Percentiles rank a stretch among this genome's conserved stretches.
These are phyloP conservation scores for Blastobotrys capitulatus DNA, from an alignment of 1,139 yeast genomes.

Conservation along the genomic window DNA sequence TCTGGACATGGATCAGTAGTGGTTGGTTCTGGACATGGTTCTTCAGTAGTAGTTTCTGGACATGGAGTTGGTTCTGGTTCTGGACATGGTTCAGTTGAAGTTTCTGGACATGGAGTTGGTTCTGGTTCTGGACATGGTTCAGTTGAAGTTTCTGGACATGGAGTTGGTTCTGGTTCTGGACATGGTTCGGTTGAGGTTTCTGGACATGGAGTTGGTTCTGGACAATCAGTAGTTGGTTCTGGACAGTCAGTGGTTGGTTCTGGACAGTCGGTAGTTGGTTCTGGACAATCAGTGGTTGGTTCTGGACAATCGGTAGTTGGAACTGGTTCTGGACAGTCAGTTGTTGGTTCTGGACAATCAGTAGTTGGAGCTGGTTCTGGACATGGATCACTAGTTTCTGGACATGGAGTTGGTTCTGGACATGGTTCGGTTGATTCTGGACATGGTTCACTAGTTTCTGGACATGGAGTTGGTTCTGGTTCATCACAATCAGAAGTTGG, in stretches of 20 bases:
- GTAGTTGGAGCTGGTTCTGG: background rate
- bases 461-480: background rate
- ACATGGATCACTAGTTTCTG: background rate
- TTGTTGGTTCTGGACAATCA: background rate
- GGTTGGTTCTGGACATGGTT: background rate
- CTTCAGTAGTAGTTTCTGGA: background rate
- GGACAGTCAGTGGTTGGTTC: background rate
- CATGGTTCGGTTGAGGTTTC: background rate
- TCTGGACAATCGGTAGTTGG: background rate
- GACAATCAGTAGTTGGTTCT: background rate
- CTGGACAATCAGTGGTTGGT: background rate
- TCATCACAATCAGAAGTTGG: no score
- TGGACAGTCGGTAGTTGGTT: background rate
- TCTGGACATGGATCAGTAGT: background rate
- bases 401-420: background rate
- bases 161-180: background rate
- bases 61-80: background rate
- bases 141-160: background rate
- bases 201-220: conserved; percentile 2
- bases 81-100: conserved; percentile 1
- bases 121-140: background rate
- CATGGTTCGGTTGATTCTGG: background rate
- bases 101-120: background rate
- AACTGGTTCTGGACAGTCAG: background rate
- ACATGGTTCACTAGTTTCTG: background rate